Evolutionary conservation across 768 basidiomycete species (phyloP).

Genomic region (Lyophyllum semitale): DNA sequence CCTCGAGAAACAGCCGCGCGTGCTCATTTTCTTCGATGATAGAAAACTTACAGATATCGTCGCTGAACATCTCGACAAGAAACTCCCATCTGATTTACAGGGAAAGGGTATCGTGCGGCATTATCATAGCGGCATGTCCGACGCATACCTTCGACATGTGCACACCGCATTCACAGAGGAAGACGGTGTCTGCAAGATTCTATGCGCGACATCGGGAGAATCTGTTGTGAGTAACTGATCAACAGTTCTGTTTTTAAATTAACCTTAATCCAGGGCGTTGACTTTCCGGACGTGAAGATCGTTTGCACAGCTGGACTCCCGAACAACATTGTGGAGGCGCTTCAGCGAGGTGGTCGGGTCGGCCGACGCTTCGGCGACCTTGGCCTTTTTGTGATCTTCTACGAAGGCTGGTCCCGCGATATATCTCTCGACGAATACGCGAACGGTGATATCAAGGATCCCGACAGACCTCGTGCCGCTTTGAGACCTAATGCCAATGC

Average conservation of each 20-base stretch:
- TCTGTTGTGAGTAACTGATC: constrained; percentile 22
- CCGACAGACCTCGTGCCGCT: background rate
- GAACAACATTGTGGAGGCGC: constrained; percentile 8
- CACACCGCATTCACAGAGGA: constrained; percentile 18
- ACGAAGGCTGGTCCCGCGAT: constrained; percentile 11
- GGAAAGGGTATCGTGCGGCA: constrained; percentile 18
- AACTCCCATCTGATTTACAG: constrained; percentile 11
- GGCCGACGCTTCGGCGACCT: constrained; percentile 3
- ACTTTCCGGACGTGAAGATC: constrained; percentile 23
- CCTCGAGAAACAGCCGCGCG: no score
- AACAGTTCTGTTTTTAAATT: background rate
- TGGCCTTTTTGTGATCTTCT: constrained; percentile 18
- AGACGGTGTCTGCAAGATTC: constrained; percentile 19
- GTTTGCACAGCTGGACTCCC: constrained; percentile 21
- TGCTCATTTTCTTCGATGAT: no score
- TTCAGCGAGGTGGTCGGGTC: constrained; percentile 20
- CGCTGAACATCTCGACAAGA: constrained; percentile 4
- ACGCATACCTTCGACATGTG: constrained; percentile 18
- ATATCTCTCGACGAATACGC: constrained; percentile 1
- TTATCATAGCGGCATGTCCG: no score
- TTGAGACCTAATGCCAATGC: background rate
- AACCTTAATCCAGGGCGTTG: constrained; percentile 15
- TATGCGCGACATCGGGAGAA: constrained; percentile 23
- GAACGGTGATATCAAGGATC: background rate
- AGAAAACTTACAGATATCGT: background rate